Evolutionary conservation across 306 rosid species (phyloP), one percentile per base, ranked within the genome.

Genomic region (Aeschynomene evenia): DNA sequence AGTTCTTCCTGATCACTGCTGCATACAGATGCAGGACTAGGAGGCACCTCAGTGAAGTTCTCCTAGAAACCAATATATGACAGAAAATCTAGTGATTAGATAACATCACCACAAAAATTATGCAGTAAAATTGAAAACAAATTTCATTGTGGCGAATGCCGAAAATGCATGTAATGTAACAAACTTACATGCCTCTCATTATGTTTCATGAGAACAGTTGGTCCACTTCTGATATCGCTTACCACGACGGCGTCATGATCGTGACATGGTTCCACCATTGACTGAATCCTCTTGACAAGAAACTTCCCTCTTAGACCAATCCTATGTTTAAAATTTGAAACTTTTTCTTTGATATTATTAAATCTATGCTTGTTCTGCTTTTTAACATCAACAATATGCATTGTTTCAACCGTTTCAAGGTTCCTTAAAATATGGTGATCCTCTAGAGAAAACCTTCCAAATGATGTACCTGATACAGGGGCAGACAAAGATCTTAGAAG

Each of bases 1-100:
- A 81, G 63, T 16, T 90, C 96, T 72, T 86, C 97, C 13, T 70
- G 84, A 71, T 69, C 74, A 80, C 82, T 84, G 88, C 96, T 86
- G 75, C 92, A 86, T 16, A 83, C 75, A 56, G 97, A 88, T 39
- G 86, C 97, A 66, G 97, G 97, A 78, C 92, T 91, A 46, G 97
- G 96, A 68, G 97, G 97, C 15, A 91, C 96, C 89, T 91, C 97
- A 18, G 97, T 86, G 77, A 70, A 86, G 54, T 88, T 91, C 62
- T 91, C 97, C 97, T 91, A 55, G 43, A 29, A 36, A 77, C 50
- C 78, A 66, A n/a, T 36, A 5, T 1, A 66, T 31, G 61, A 63
- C 14, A 68, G 19, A 56, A 69, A 22, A 68, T 57, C 2, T 13
- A 23, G 28, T 42, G 20, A 68, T 78, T 62, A 65, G 72, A 76